phyloP scores from a whole-genome alignment of 169 alveolate genomes.

The Condylostoma magnum region DNA sequence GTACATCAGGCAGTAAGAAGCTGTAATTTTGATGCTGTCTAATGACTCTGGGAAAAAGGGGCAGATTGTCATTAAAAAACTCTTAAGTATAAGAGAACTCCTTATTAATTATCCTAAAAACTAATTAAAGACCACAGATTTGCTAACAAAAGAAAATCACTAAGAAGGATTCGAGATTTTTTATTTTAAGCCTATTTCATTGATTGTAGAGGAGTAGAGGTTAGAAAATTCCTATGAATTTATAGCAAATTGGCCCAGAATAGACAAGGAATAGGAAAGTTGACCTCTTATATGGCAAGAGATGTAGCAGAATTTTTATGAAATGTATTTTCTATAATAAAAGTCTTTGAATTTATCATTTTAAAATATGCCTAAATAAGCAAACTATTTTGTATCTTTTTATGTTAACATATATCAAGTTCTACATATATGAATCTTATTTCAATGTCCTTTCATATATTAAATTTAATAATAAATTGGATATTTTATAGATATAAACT shows the following conservation, averaged over 20 bases:
- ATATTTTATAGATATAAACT: no score
- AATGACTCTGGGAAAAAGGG: conserved; percentile 25
- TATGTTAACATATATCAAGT: no score
- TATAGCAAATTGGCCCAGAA: background rate
- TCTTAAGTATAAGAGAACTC: background rate
- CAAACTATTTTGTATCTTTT: background rate
- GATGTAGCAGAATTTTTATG: conserved; percentile 5
- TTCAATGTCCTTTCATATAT: no score
- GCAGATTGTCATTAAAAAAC: conserved; percentile 5
- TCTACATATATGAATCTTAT: no score
- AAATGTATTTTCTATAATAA: background rate
- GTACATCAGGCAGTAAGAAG: conserved; percentile 13
- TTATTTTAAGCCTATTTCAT: background rate
- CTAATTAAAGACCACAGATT: background rate
- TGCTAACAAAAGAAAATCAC: background rate
- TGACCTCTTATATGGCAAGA: conserved; percentile 7
- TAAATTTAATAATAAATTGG: no score
- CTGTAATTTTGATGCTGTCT: background rate
- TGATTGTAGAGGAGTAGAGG: background rate
- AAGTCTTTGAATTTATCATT: background rate
- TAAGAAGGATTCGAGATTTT: background rate
- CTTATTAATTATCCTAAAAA: background rate
- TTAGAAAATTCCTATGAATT: conserved; percentile 24
- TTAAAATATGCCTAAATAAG: background rate
- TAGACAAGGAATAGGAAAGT: background rate